Evolutionary conservation across 179 eudicot genomes (phyloP).

Genomic region (Patellifolia procumbens): DNA sequence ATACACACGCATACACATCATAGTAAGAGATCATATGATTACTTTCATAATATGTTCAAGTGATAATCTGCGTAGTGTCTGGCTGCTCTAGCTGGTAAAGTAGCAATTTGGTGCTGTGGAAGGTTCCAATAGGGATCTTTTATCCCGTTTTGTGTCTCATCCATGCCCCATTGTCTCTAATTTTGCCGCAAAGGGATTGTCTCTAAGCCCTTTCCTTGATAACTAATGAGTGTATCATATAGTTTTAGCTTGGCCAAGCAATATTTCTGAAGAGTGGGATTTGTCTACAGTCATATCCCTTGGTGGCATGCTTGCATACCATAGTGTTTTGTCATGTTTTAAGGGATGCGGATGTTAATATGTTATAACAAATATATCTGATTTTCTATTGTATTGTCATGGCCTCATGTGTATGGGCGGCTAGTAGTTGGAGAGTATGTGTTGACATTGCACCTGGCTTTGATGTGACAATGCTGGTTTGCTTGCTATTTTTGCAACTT

Average conservation of each 20-base stretch:
- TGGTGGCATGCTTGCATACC: not conserved
- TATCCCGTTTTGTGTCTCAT: not conserved
- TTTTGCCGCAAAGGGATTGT: not conserved
- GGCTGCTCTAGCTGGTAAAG: not conserved
- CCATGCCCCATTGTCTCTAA: not conserved
- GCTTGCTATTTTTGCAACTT: not conserved
- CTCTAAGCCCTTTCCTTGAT: not conserved
- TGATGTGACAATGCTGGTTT: constrained; percentile 11
- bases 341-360: constrained; percentile 11
- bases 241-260: not conserved
- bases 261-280: not conserved
- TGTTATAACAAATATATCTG: constrained; percentile 10
- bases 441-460: not conserved
- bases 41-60: not conserved
- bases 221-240: not conserved
- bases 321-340: not conserved
- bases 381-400: not conserved
- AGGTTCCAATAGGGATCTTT: not conserved
- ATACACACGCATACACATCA: not conserved
- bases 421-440: not conserved
- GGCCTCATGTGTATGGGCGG: constrained; percentile 11
- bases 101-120: not conserved
- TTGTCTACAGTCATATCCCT: constrained; percentile 6
- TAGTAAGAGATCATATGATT: not conserved
- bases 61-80: not conserved